Conservation (phyloP, 139 green algal genomes). For the Picochlorum costavermella region DNA sequence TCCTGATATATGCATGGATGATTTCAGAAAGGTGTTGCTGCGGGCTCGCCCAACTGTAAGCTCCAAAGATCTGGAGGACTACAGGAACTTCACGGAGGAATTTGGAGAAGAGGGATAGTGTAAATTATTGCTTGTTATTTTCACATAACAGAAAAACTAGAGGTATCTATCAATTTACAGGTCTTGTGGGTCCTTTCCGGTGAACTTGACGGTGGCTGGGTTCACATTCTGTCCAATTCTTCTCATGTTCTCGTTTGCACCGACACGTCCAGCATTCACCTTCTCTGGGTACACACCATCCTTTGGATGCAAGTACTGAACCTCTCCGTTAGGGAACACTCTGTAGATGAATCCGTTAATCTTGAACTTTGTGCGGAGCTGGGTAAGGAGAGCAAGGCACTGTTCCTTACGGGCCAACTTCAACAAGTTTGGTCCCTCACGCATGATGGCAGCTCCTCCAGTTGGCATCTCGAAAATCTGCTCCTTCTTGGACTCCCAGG, state of each 20-base stretch:
- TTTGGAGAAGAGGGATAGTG: constrained; percentile 86
- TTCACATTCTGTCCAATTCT: constrained; percentile 90
- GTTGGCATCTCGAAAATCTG: constrained; percentile 99
- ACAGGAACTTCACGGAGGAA: constrained; percentile 89
- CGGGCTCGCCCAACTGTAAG: constrained; percentile 86
- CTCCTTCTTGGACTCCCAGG: constrained; percentile 95
- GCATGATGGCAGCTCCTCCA: constrained; percentile 96
- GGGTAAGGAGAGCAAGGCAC: constrained; percentile 88
- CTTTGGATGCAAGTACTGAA: constrained; percentile 98
- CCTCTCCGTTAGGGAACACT: constrained; percentile 90
- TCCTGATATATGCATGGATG: constrained; percentile 65
- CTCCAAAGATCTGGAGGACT: constrained; percentile 70
- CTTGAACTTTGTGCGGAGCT: constrained; percentile 99
- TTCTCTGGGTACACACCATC: constrained; percentile 99
- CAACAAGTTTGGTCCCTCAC: constrained; percentile 94
- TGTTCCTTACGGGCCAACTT: constrained; percentile 99
- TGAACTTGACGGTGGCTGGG: constrained; percentile 73
- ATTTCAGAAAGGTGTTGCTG: constrained; percentile 84
- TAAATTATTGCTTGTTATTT: constrained; percentile 2
- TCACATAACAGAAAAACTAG: constrained; percentile 1
- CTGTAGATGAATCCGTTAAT: constrained; percentile 82
- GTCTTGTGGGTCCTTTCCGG: constrained; percentile 53
- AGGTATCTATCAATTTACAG: constrained; percentile 6
- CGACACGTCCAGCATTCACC: constrained; percentile 87
- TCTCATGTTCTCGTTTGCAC: constrained; percentile 82